Base-by-base conservation (phyloP, 176 grass and related monocot genomes). In the Chloris gayana region DNA sequence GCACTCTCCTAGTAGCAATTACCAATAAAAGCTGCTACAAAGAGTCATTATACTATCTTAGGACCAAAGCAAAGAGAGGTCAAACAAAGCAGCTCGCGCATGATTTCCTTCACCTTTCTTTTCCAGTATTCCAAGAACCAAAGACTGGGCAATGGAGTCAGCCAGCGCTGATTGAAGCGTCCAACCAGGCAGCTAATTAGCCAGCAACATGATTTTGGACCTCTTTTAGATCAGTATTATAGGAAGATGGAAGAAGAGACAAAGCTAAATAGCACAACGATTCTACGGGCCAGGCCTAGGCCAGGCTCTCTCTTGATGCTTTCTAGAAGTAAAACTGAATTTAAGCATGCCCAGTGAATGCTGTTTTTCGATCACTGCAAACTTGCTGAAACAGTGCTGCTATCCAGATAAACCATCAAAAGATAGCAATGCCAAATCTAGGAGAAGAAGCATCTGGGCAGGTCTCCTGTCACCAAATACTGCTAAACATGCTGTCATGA, bases 1-100 rank as follows among this genome's bases (percentile, higher is more conserved):
- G 14, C 47, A 22, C 19, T 54, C 51, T 54, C 51, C 19, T 22
- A n/a, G n/a, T n/a, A 50, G 51, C 51, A 22, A 22, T 22, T 22
- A 54, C 51, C 67, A 59, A 61, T 46, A 75, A 79, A 35, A 58
- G 65, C 60, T 17, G 77, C 29, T 27, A 54, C 54, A 17, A 75
- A 75, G 51, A 22, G 70, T 24, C 76, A 54, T 75, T 3, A 65
- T 78, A 10, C 64, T 24, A 70, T 64, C 76, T 80, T 84, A 56
- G 25, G 51, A 34, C 8, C 45, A 75, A 89, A 85, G 82, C 44
- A 71, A 71, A 81, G 35, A 13, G 32, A 65, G 67, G 22, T 71
- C 62, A 69, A 60, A 60, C 11, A 27, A 73, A 53, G 31, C 56
- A 69, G 12, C 9, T 72, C 24, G 19, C 30, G 24, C 25, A 26